phyloP scores from a whole-genome alignment of 352 stramenopile species.

The Phytophthora idaei region DNA sequence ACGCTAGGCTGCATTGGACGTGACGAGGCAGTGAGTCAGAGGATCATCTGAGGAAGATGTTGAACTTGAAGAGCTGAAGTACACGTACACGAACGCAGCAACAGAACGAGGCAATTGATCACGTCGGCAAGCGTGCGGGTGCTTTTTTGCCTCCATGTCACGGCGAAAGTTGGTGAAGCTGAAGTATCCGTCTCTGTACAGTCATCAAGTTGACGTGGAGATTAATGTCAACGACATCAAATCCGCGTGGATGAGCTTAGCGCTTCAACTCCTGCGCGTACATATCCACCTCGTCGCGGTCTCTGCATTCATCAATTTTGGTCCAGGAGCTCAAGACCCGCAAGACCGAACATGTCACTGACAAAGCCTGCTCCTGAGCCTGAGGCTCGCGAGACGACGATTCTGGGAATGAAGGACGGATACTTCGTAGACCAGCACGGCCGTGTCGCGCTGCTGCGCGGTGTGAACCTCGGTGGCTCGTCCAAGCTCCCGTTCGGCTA shows the following conservation, averaged over 20 bases:
- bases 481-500: conserved; percentile 64
- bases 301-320: conserved; percentile 22
- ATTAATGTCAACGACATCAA: background rate
- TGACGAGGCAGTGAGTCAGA: background rate
- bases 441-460: conserved; percentile 55
- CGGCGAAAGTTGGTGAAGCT: background rate
- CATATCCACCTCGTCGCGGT: conserved; percentile 3
- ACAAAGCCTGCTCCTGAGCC: conserved; percentile 9
- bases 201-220: background rate
- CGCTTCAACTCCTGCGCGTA: conserved; percentile 25
- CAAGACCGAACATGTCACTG: conserved; percentile 21
- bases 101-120: background rate
- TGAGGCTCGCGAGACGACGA: conserved; percentile 26
- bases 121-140: background rate
- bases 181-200: background rate
- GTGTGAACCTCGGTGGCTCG: conserved; percentile 67
- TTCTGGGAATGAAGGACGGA: conserved; percentile 51
- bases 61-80: too few species aligned
- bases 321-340: conserved; percentile 18
- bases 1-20: too few species aligned
- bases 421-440: conserved; percentile 56
- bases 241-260: background rate
- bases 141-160: background rate
- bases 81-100: background rate
- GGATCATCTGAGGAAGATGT: background rate